A percentile compares a stretch with the other conserved stretches of the same genome.
phyloP scores from a whole-genome alignment of 148 eudicot genomes.

The Pharnaceum exiguum region DNA sequence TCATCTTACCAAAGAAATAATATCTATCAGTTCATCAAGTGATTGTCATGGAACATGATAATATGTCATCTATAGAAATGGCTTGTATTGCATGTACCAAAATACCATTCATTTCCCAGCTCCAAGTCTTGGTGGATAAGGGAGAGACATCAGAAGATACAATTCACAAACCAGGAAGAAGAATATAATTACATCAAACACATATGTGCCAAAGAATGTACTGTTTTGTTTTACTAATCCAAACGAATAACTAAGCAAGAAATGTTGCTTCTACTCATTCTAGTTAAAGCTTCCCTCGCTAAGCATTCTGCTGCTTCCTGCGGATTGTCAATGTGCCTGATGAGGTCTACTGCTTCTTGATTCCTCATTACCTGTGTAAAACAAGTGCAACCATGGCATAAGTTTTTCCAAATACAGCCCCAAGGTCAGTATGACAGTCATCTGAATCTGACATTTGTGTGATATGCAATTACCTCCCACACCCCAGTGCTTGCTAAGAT shows the following conservation, averaged over 20 bases:
- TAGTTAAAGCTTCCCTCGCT: constrained; percentile 54
- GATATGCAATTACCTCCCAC: constrained; percentile 48
- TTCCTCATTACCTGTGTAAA: constrained; percentile 57
- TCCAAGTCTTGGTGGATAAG: not conserved
- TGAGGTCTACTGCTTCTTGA: constrained; percentile 77
- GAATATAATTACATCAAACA: too few relatives aligned
- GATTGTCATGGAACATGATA: too few relatives aligned
- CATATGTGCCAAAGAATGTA: too few relatives aligned
- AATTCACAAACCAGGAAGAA: too few relatives aligned
- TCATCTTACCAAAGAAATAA: too few relatives aligned
- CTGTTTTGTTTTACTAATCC: constrained; percentile 28
- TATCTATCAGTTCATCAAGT: too few relatives aligned
- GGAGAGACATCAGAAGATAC: too few relatives aligned
- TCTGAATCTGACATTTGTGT: not conserved
- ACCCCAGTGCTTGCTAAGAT: constrained; percentile 70
- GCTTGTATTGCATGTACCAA: not conserved
- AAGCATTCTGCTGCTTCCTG: constrained; percentile 72
- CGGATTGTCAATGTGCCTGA: constrained; percentile 73
- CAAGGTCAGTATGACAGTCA: not conserved
- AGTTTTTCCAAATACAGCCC: not conserved
- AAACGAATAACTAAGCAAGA: constrained; percentile 59
- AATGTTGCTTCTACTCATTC: constrained; percentile 57
- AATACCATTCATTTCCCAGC: not conserved
- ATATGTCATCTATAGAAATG: too few relatives aligned
- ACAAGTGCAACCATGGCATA: not conserved